Evolutionary conservation across 2,329 filamentous ascomycete species (phyloP).

Genomic region (Sporothrix mexicana): DNA sequence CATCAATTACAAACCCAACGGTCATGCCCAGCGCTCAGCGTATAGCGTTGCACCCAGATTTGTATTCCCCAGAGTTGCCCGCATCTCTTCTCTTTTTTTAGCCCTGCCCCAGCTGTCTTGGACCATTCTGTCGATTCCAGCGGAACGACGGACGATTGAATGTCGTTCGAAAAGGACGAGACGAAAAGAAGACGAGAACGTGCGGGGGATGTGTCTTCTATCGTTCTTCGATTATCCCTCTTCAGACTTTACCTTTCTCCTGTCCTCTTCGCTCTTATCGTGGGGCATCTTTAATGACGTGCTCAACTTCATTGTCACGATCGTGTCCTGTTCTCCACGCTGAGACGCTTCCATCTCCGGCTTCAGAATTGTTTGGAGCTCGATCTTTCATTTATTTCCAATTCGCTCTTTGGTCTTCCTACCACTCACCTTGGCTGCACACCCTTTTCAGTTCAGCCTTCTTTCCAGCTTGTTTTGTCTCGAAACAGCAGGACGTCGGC

Average conservation of each 20-base stretch:
- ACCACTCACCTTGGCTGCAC: neutral
- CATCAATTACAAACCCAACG: neutral
- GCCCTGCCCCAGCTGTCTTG: neutral
- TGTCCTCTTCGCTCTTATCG: neutral
- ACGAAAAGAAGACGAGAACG: slow-evolving; percentile 16
- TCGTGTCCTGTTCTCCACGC: neutral
- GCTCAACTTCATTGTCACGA: neutral
- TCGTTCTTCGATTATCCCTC: neutral
- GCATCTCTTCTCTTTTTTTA: neutral
- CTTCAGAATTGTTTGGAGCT: slow-evolving; percentile 5
- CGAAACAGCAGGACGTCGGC: slow-evolving; percentile 5
- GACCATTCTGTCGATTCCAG: neutral
- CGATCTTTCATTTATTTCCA: neutral
- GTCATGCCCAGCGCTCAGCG: neutral
- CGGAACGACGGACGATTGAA: neutral
- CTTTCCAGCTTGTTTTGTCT: neutral
- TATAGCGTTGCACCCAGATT: neutral
- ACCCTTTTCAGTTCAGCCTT: slow-evolving; percentile 1
- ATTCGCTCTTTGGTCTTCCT: neutral
- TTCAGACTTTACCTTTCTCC: neutral
- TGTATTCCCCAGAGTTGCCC: too few relatives aligned
- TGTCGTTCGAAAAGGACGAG: neutral
- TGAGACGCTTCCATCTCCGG: slow-evolving; percentile 16
- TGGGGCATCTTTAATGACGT: neutral
- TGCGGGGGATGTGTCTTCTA: slow-evolving; percentile 10